Conservation (phyloP, 495 filamentous ascomycete species). For the Neurospora sublineolata region DNA sequence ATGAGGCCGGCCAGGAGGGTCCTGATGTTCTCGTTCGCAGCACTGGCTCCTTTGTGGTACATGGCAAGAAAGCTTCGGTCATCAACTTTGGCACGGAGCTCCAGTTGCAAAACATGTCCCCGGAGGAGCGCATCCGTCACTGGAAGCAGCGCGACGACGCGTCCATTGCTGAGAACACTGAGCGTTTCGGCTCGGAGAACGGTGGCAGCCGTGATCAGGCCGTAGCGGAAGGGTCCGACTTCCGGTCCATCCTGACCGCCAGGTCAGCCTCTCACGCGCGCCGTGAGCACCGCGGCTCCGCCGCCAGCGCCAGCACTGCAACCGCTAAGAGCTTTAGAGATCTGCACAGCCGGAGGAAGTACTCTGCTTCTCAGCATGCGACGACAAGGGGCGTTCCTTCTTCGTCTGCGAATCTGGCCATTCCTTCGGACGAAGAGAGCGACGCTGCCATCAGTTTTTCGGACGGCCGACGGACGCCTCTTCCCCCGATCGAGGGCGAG, state of each 20-base stretch:
- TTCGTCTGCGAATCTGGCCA: conserved; percentile 16
- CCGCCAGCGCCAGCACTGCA: conserved; percentile 43
- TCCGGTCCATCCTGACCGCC: conserved; percentile 21
- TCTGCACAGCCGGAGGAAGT: conserved; percentile 32
- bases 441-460: conserved; percentile 45
- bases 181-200: neutral
- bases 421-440: conserved; percentile 44
- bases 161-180: neutral
- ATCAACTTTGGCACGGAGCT: conserved; percentile 89
- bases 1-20: conserved; percentile 46
- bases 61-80: conserved; percentile 95
- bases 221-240: conserved; percentile 12
- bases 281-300: conserved; percentile 37
- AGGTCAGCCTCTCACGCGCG: conserved; percentile 15
- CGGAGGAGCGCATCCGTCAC: conserved; percentile 59
- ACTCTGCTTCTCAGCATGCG: conserved; percentile 33
- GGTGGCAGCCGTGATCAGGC: conserved; percentile 8
- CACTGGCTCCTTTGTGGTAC: conserved; percentile 82
- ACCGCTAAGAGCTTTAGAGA: conserved; percentile 45
- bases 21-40: conserved; percentile 61
- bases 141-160: conserved; percentile 30
- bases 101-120: conserved; percentile 71
- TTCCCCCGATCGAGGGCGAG: conserved; percentile 40
- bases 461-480: conserved; percentile 41
- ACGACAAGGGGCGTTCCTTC: conserved; percentile 9